These are phyloP conservation scores for Candida palmyrensis DNA, from an alignment of 805 yeast genomes.

Conservation along the genomic window DNA sequence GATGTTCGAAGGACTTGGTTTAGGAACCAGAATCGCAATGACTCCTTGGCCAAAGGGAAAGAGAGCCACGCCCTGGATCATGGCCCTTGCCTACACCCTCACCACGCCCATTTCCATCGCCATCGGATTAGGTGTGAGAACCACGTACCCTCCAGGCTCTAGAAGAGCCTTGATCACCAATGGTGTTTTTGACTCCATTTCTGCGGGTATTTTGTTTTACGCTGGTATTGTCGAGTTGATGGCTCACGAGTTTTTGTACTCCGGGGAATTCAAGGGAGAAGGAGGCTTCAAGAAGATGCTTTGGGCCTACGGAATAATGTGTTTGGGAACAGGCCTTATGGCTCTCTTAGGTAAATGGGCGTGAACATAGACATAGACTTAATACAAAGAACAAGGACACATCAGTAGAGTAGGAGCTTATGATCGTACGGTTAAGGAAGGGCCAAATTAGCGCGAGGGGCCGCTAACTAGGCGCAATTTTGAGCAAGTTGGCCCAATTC, in stretches of 20 bases:
- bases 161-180: constrained; percentile 56
- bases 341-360: constrained; percentile 77
- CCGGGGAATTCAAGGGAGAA: constrained; percentile 61
- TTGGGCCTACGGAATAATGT: constrained; percentile 48
- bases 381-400: too few relatives aligned
- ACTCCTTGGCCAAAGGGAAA: constrained; percentile 46
- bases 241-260: constrained; percentile 69
- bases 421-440: too few relatives aligned
- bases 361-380: too few relatives aligned
- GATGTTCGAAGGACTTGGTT: constrained; percentile 28
- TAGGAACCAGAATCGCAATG: constrained; percentile 45
- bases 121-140: constrained; percentile 72
- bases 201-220: constrained; percentile 74
- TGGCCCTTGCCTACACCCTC: constrained; percentile 46
- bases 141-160: constrained; percentile 54
- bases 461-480: too few relatives aligned
- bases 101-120: constrained; percentile 75
- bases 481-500: too few relatives aligned
- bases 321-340: constrained; percentile 72
- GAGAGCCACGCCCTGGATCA: constrained; percentile 53
- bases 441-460: too few relatives aligned
- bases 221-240: constrained; percentile 74
- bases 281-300: constrained; percentile 48
- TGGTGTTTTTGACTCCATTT: constrained; percentile 70
- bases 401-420: too few relatives aligned